phyloP scores from a whole-genome alignment of 2,329 filamentous ascomycete genomes.

The Penicillium brasilianum region DNA sequence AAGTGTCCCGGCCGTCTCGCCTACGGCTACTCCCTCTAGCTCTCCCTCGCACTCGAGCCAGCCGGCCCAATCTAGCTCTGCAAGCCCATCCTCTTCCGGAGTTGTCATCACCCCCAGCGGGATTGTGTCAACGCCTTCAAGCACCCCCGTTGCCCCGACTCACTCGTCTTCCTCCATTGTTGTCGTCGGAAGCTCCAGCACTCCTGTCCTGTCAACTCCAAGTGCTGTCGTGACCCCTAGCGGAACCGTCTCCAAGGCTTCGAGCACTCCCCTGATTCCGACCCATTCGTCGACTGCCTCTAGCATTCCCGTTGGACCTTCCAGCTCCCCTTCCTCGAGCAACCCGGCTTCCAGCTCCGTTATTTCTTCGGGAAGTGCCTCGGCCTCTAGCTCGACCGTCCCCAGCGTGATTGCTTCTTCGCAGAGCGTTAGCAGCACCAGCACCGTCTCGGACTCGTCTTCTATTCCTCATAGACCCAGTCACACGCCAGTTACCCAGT shows the following conservation, averaged over 20 bases:
- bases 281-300: neutral
- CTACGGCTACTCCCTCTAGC: neutral
- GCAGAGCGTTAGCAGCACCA: constrained; percentile 10
- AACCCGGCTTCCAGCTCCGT: neutral
- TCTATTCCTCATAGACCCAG: constrained; percentile 2
- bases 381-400: constrained; percentile 6
- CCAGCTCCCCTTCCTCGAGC: neutral
- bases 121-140: neutral
- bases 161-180: neutral
- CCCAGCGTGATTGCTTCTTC: constrained; percentile 9
- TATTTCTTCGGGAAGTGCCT: constrained; percentile 3
- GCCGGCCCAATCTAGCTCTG: neutral
- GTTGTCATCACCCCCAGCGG: neutral
- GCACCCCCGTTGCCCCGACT: neutral
- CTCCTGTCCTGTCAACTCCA: neutral
- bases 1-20: neutral
- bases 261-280: neutral
- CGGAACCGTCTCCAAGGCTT: neutral
- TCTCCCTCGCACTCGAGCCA: no score
- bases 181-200: neutral
- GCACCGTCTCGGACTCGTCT: constrained; percentile 11
- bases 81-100: neutral
- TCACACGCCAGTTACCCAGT: neutral
- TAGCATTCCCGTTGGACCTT: neutral
- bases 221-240: neutral